These are phyloP conservation scores for Boletus sensibilis DNA, from an alignment of 768 basidiomycete genomes.

Conservation along the genomic window DNA sequence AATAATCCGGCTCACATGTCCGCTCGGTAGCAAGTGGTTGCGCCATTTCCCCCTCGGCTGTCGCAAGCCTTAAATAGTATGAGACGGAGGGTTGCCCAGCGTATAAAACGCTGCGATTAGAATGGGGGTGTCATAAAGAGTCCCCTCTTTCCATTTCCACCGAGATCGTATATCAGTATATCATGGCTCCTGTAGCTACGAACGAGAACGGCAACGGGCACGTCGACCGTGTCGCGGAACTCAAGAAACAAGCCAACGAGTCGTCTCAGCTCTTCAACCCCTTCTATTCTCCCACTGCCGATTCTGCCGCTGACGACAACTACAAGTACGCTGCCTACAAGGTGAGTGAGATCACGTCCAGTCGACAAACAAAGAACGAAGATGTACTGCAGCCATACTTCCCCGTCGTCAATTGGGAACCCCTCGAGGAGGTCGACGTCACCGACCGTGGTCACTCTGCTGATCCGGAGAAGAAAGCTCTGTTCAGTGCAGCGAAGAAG, in stretches of 20 bases:
- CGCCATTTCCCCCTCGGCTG: conserved; percentile 16
- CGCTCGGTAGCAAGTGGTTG: conserved; percentile 8
- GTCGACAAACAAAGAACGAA: background rate
- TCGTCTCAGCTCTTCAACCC: conserved; percentile 47
- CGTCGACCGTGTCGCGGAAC: conserved; percentile 16
- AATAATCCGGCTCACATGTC: conserved; percentile 17
- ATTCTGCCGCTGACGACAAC: conserved; percentile 46
- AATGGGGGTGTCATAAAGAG: background rate
- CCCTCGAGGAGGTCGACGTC: conserved; percentile 56
- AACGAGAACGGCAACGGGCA: conserved; percentile 31
- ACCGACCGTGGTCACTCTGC: conserved; percentile 67
- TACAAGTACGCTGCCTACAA: conserved; percentile 62
- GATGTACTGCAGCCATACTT: conserved; percentile 52
- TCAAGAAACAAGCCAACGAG: conserved; percentile 27
- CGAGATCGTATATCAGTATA: conserved; percentile 19
- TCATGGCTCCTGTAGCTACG: conserved; percentile 54
- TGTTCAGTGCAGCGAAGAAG: conserved; percentile 64
- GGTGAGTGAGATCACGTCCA: conserved; percentile 34
- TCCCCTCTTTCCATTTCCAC: background rate
- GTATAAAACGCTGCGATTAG: conserved; percentile 17
- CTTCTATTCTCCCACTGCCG: conserved; percentile 63
- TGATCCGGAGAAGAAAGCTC: conserved; percentile 63
- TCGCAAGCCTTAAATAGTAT: conserved; percentile 6
- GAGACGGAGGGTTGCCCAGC: background rate
- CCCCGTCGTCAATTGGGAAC: conserved; percentile 63